Base-by-base conservation (phyloP, 139 green algal species). In the Chlorella sp. region DNA sequence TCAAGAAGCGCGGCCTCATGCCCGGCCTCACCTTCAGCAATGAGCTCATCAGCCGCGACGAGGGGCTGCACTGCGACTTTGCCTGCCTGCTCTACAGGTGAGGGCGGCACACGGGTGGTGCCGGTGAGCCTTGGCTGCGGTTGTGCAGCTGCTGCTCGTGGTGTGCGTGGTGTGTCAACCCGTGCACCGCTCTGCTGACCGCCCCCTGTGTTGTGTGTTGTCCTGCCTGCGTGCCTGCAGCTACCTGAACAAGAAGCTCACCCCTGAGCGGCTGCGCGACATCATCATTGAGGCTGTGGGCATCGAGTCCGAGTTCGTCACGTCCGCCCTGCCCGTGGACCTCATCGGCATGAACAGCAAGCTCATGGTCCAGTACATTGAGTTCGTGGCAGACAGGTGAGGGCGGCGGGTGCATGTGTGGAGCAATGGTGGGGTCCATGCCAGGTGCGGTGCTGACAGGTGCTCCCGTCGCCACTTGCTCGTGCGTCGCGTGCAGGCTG, bases 1-100 rank as follows among this genome's bases (percentile, higher is more conserved):
- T 99, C 5, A 98, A 98, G 89, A 98, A 99, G 91, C 90, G 95
- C 6, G 90, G 92, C 5, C 79, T 98, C 27, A 97, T 98, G 93
- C 95, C 91, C 0, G 95, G 95, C 5, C 90, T 99, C 27, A 97
- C 95, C 27, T 99, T 99, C 74, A 93, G 83, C 76, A 99, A 99
- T 73, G 95, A 99, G 84, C 89, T 99, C 67, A 99, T 99, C 77
- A 91, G 81, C 32, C 77, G 95, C 0, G 95, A 99, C 73, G 95
- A 99, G 84, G 95, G 95, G 27, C 86, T 99, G 33, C 95, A 99
- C 83, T 91, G 80, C 36, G 93, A 99, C 81, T 99, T 99, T 78
- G 95, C 93, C 4, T 97, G 93, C 88, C 79, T 96, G 62, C 84
- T 99, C 23, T 97, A 97, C 83, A 85, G 69, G 77, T 83, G 27